Base-by-base conservation (phyloP, 129 eudicot species). In the Escallonia herrerae region DNA sequence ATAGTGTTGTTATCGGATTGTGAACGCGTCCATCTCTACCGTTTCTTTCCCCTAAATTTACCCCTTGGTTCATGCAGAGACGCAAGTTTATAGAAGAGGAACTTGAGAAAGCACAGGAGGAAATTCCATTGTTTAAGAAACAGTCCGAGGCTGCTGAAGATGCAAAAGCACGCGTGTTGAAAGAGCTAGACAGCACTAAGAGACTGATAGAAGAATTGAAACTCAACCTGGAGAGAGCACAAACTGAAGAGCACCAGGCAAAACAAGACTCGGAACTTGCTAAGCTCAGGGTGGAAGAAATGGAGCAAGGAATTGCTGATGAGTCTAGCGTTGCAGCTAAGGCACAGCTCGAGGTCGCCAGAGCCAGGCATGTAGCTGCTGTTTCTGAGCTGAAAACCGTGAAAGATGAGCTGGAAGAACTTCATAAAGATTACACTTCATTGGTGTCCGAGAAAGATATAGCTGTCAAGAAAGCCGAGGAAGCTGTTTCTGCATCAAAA, bases 331-430 rank as follows among this genome's bases (percentile, higher is more conserved):
- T 81, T 62, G 96, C 96, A 0, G 95, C 95, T 66, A 87, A 81
- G 85, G 89, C 90, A 7, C 97, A 87, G 80, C 84, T 91, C n/a
- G 95, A 87, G 76, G 97, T 91, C 4, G 96, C 97, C 49, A 76
- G 77, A 73, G 79, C 90, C 38, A 70, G 97, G 56, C 84, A 90
- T 43, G 66, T 80, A 9, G 83, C 90, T 42, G 91, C 97, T 9
- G 70, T 91, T 65, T 65, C 90, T 2, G 98, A 85, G 56, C 81
- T 93, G 8, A 80, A 67, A 45, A 65, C 72, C 10, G 87, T 89
- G 5, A 81, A 76, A 76, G 73, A 72, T 4, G 95, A 93, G 71
- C 71, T 93, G 41, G 79, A 86, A 72, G 51, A 73, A 47, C 76
- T 82, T 9, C 80, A 66, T 4, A 83, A 80, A 74, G 95, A 93